Evolutionary conservation across 2,329 filamentous ascomycete species (phyloP).

Genomic region (Neofusicoccum parvum): DNA sequence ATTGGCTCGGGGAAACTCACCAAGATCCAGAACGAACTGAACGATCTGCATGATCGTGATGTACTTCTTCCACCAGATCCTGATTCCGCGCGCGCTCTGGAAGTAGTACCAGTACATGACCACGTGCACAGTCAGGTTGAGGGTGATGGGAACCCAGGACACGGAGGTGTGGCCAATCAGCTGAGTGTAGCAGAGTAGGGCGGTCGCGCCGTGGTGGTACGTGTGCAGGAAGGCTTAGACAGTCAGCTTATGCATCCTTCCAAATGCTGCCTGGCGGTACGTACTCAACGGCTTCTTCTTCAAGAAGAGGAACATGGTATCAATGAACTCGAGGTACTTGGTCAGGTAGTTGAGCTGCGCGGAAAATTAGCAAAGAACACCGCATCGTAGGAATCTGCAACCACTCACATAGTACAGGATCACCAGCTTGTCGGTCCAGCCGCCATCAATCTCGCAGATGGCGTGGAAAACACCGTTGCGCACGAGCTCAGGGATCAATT

Average conservation of each 20-base stretch:
- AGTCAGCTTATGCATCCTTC: constrained; percentile 28
- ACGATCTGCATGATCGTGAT: constrained; percentile 96
- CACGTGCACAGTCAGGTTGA: constrained; percentile 93
- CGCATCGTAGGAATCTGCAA: neutral
- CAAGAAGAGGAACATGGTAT: constrained; percentile 95
- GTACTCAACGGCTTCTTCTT: constrained; percentile 98
- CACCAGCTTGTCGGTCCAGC: constrained; percentile 92
- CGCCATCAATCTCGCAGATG: constrained; percentile 79
- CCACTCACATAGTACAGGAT: constrained; percentile 93
- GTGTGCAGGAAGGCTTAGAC: constrained; percentile 84
- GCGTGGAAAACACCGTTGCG: constrained; percentile 83
- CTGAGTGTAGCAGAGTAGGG: constrained; percentile 96
- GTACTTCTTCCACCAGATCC: constrained; percentile 99
- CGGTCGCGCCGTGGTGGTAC: constrained; percentile 97
- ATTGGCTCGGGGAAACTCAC: constrained; percentile 54
- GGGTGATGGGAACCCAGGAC: constrained; percentile 89
- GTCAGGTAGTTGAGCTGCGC: constrained; percentile 91
- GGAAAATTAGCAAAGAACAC: constrained; percentile 40
- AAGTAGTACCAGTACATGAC: constrained; percentile 99
- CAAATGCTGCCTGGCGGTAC: constrained; percentile 27
- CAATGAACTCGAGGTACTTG: constrained; percentile 94
- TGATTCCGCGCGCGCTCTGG: constrained; percentile 92
- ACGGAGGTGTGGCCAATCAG: constrained; percentile 90
- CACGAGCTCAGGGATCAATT: constrained; percentile 80
- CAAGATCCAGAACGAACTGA: constrained; percentile 95